Percentiles rank a stretch among this genome's conserved stretches.
Evolutionary conservation across 2,329 filamentous ascomycete species (phyloP).

Genomic region (Rhynchosporium graminicola): DNA sequence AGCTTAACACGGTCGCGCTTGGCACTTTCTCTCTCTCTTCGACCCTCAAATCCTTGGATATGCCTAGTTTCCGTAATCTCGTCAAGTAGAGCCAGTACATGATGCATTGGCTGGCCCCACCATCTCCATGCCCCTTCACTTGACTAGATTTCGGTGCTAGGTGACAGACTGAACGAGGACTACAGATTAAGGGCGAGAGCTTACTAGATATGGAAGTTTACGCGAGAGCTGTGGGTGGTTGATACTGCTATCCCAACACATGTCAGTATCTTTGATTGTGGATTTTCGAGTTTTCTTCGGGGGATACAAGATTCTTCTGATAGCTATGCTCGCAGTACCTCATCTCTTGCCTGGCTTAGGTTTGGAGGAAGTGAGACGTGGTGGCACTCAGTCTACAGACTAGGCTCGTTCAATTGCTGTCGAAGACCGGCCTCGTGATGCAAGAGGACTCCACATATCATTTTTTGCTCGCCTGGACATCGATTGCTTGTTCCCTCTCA

Average conservation of each 20-base stretch:
- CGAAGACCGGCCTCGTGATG: neutral
- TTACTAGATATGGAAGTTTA: constrained; percentile 8
- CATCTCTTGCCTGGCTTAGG: neutral
- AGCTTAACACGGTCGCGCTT: no score
- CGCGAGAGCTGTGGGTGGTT: neutral
- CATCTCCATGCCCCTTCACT: no score
- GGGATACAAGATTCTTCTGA: neutral
- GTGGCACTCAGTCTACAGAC: neutral
- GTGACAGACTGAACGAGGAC: no score
- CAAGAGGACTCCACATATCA: neutral
- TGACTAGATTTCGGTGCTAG: no score
- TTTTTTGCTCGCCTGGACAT: neutral
- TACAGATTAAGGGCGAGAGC: no score
- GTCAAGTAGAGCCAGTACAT: no score
- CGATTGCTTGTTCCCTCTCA: neutral
- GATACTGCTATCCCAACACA: neutral
- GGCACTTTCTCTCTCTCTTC: no score
- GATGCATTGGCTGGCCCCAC: no score
- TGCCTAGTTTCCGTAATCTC: no score
- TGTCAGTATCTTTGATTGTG: no score
- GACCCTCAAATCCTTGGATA: no score
- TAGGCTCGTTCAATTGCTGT: constrained; percentile 10
- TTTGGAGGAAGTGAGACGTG: neutral
- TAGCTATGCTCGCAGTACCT: neutral
- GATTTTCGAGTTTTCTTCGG: no score